Evolutionary conservation across 2,329 filamentous ascomycete genomes (phyloP).

Genomic region (Ceratocystiopsis minuta): DNA sequence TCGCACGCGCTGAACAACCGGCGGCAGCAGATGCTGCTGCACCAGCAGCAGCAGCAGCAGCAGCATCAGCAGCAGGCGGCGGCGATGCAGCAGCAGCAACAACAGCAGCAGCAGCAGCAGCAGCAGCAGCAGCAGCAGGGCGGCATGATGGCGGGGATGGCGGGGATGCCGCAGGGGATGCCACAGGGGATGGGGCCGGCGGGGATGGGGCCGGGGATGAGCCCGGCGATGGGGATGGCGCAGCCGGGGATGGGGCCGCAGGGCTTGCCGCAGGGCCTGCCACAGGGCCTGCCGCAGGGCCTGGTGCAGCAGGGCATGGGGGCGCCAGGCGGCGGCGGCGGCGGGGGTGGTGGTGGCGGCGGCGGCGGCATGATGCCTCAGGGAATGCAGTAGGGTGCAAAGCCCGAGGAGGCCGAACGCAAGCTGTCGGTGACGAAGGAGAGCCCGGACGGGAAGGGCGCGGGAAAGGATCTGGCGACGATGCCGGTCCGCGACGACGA

Average conservation of each 20-base stretch:
- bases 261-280: conserved; percentile 2
- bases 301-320: conserved; percentile 3
- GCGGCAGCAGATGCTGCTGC: conserved; percentile 5
- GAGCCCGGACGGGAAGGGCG: no score
- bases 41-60: conserved; percentile 4
- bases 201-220: conserved; percentile 7
- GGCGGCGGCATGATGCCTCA: conserved; percentile 33
- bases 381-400: conserved; percentile 15
- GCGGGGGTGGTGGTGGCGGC: background rate
- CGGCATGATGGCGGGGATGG: conserved; percentile 4
- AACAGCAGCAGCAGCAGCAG: conserved; percentile 17
- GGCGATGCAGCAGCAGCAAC: conserved; percentile 19
- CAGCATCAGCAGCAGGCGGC: conserved; percentile 9
- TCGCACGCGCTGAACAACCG: conserved; percentile 11
- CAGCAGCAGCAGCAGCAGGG: conserved; percentile 8
- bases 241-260: no score
- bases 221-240: conserved; percentile 1
- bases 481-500: no score
- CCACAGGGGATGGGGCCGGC: conserved; percentile 3
- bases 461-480: no score
- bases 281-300: conserved; percentile 3
- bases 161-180: conserved; percentile 3
- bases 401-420: no score
- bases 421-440: no score
- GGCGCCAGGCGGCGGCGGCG: no score